phyloP scores from a whole-genome alignment of 169 alveolate species.

The Cryptosporidium felis region DNA sequence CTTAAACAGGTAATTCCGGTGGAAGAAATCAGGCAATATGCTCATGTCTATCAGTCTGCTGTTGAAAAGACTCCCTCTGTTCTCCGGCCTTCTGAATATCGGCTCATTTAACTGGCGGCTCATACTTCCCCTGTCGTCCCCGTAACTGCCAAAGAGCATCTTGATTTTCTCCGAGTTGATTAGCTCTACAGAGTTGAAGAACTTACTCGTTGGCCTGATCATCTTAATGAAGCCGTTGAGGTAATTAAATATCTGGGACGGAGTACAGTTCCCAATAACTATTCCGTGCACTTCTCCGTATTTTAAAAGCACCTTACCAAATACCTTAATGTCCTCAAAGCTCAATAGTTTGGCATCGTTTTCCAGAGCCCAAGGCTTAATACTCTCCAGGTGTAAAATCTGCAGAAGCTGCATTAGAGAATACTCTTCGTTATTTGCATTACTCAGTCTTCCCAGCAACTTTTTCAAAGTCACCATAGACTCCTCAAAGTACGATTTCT shows the following conservation, averaged over 20 bases:
- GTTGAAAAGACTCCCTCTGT: not conserved
- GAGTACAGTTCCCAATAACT: conserved; percentile 41
- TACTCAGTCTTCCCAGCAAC: not conserved
- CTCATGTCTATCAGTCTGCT: conserved; percentile 2
- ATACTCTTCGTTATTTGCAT: conserved; percentile 26
- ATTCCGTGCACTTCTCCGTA: conserved; percentile 59
- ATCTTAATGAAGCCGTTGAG: not conserved
- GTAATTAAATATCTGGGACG: conserved; percentile 4
- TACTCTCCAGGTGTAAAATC: conserved; percentile 9
- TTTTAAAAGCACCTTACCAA: conserved; percentile 31
- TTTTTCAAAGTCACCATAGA: not conserved
- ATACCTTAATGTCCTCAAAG: conserved; percentile 7
- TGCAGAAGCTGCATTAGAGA: not conserved
- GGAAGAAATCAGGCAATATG: not conserved
- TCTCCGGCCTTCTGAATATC: not conserved
- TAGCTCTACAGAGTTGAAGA: not conserved
- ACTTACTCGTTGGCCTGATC: conserved; percentile 8
- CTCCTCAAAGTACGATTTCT: not conserved
- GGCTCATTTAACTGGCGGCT: no score
- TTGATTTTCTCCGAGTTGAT: not conserved
- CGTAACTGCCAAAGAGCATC: not conserved
- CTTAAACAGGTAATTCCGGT: conserved; percentile 19
- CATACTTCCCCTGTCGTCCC: not conserved
- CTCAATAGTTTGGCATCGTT: conserved; percentile 34
- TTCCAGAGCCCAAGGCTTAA: conserved; percentile 18